Evolutionary conservation across 225 moss, liverwort and hornwort genomes (phyloP).

Genomic region (Ulota crispa): DNA sequence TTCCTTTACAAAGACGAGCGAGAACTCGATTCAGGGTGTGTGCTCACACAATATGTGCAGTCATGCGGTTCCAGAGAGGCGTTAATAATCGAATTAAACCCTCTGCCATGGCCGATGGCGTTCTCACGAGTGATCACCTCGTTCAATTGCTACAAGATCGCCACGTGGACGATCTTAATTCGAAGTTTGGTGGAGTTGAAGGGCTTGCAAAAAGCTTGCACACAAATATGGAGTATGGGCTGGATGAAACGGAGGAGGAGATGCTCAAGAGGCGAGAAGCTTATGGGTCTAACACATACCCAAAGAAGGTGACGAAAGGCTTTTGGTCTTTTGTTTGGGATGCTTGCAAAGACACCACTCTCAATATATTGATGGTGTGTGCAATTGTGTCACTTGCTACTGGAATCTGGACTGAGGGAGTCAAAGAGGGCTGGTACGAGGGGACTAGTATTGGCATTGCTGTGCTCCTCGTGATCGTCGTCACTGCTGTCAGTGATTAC

Average conservation of each 20-base stretch:
- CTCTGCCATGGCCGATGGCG: conserved; percentile 1
- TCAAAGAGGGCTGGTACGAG: conserved; percentile 69
- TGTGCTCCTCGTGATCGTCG: conserved; percentile 57
- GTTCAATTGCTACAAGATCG: conserved; percentile 23
- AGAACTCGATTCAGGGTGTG: conserved; percentile 22
- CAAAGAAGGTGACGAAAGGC: conserved; percentile 23
- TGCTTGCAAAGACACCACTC: conserved; percentile 69
- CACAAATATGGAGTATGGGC: conserved; percentile 21
- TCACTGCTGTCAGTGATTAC: conserved; percentile 61
- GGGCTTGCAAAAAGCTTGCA: not conserved
- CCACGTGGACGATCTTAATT: conserved; percentile 2
- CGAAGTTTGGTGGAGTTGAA: conserved; percentile 25
- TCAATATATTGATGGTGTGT: conserved; percentile 50
- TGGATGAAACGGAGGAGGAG: conserved; percentile 20
- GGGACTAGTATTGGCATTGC: conserved; percentile 64
- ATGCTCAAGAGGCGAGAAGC: conserved; percentile 13
- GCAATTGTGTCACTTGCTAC: conserved; percentile 57
- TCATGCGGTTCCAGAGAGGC: conserved; percentile 14
- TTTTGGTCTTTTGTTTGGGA: conserved; percentile 59
- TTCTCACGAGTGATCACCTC: not conserved
- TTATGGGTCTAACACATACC: conserved; percentile 31
- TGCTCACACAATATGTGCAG: conserved; percentile 18
- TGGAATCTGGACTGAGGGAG: conserved; percentile 72
- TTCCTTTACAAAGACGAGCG: conserved; percentile 2
- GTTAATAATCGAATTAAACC: not conserved